phyloP scores from a whole-genome alignment of 1,284 basidiomycete species.

The Porogramme epimiltina region DNA sequence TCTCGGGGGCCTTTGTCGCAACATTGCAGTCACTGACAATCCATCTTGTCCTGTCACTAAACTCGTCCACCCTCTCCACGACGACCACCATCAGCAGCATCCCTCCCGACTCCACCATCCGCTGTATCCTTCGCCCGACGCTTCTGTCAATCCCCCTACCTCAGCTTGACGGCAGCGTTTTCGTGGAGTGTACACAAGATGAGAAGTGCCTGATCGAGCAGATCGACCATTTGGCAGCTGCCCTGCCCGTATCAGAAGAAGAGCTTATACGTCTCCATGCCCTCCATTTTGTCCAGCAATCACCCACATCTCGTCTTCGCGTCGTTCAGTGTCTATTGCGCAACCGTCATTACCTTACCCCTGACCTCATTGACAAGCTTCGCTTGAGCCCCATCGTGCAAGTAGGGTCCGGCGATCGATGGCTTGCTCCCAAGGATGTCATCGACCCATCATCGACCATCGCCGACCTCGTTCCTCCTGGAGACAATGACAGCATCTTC shows the following conservation, averaged over 20 bases:
- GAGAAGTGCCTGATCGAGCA: constrained; percentile 5
- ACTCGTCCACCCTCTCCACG: neutral
- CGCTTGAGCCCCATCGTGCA: constrained; percentile 7
- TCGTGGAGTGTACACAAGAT: neutral
- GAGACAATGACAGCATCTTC: constrained; percentile 8
- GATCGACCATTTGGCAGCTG: constrained; percentile 6
- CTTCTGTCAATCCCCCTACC: constrained; percentile 3
- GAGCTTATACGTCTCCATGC: constrained; percentile 4
- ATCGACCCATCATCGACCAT: constrained; percentile 13
- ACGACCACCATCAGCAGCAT: neutral
- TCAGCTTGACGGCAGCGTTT: neutral
- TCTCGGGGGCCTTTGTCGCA: neutral
- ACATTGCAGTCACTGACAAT: constrained; percentile 10
- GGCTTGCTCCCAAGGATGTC: constrained; percentile 10
- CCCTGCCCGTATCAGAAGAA: neutral
- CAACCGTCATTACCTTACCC: neutral
- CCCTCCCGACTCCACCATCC: neutral
- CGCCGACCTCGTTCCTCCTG: constrained; percentile 4
- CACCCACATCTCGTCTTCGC: neutral
- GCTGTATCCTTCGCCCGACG: neutral
- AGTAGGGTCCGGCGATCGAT: constrained; percentile 1
- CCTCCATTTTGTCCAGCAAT: constrained; percentile 7
- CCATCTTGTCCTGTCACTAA: neutral
- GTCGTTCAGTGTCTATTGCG: constrained; percentile 10
- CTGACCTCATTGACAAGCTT: constrained; percentile 1